phyloP scores from a whole-genome alignment of 2,329 filamentous ascomycete species.

The Ophiostoma populinum region DNA sequence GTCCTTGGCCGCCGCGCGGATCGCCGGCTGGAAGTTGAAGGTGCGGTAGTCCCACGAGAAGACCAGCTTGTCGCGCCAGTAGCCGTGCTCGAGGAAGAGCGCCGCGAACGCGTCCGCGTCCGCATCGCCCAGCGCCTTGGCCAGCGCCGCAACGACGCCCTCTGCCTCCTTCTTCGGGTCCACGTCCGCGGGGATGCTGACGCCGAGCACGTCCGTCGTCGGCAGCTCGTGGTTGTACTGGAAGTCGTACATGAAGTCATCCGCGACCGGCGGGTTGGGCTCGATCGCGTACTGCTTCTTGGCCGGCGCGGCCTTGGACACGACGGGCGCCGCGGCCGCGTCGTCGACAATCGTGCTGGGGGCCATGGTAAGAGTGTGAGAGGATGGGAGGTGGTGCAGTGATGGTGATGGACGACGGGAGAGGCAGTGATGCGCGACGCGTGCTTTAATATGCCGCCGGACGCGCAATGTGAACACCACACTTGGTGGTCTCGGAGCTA shows the following conservation, averaged over 20 bases:
- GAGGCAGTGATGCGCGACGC: too few species aligned
- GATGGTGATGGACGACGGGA: too few species aligned
- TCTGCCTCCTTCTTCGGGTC: conserved; percentile 5
- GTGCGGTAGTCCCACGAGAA: conserved; percentile 21
- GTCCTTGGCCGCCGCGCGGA: conserved; percentile 18
- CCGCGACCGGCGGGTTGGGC: conserved; percentile 16
- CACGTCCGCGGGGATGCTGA: conserved; percentile 1
- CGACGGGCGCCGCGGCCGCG: conserved; percentile 1
- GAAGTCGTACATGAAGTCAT: conserved; percentile 25
- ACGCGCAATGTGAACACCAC: too few species aligned
- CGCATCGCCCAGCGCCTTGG: conserved; percentile 6
- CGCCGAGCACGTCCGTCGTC: conserved; percentile 11
- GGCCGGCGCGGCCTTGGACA: neutral
- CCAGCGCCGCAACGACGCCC: conserved; percentile 1
- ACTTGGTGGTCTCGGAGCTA: too few species aligned
- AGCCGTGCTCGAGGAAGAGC: conserved; percentile 15
- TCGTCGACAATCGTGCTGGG: conserved; percentile 5
- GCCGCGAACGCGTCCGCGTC: conserved; percentile 16
- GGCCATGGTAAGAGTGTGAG: conserved; percentile 1
- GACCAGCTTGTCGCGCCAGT: conserved; percentile 19
- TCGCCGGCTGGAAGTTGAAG: conserved; percentile 18
- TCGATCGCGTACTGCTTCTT: conserved; percentile 6
- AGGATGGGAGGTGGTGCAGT: too few species aligned
- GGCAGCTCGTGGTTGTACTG: conserved; percentile 22
- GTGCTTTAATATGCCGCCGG: too few species aligned